Percentiles rank a stretch among this genome's conserved stretches.
Conservation (phyloP, 257 asterid species). For the Salvia splendens region DNA sequence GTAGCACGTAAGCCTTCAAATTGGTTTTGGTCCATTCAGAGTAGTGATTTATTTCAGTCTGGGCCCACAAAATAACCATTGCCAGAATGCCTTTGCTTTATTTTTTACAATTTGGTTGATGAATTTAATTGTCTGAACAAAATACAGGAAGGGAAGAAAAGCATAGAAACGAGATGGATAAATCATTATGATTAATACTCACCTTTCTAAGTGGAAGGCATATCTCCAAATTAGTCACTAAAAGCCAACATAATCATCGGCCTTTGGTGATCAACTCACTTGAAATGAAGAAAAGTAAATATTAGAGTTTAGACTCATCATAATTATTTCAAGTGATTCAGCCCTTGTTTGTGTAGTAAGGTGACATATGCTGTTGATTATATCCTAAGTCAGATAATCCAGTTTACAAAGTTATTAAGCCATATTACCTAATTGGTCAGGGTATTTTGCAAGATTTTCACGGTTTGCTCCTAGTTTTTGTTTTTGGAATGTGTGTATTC, state of each 20-base stretch:
- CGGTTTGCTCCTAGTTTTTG: not conserved
- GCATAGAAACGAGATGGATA: not conserved
- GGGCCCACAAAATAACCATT: not conserved
- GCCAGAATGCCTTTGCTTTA: not conserved
- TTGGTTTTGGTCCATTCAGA: too few relatives aligned
- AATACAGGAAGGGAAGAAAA: not conserved
- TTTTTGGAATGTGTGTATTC: conserved; percentile 2
- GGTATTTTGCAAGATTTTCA: not conserved
- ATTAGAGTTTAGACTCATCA: not conserved
- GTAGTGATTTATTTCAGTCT: not conserved
- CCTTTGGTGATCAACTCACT: not conserved
- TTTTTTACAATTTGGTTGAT: not conserved
- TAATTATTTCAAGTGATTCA: not conserved
- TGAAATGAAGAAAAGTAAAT: conserved; percentile 2
- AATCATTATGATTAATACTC: not conserved
- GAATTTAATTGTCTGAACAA: not conserved
- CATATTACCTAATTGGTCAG: not conserved
- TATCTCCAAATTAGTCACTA: not conserved
- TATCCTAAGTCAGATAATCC: not conserved
- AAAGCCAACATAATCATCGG: conserved; percentile 1
- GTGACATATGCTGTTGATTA: not conserved
- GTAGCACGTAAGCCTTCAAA: not conserved
- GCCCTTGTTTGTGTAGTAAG: not conserved
- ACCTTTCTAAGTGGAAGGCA: not conserved
- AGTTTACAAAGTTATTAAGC: not conserved